Conservation (phyloP, 495 filamentous ascomycete species). For the Terfezia claveryi region DNA sequence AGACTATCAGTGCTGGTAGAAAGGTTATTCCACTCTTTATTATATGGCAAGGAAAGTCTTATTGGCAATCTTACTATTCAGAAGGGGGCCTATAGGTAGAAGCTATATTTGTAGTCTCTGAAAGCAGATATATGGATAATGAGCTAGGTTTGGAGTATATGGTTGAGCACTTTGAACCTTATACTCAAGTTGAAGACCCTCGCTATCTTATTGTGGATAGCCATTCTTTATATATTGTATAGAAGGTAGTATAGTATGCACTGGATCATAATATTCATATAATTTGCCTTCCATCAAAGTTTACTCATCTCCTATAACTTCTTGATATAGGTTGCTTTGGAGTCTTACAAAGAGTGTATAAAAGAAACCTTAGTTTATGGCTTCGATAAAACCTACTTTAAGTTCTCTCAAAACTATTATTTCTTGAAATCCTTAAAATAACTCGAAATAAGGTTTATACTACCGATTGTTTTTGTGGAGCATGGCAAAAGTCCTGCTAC, state of each 20-base stretch:
- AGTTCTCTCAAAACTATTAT: neutral
- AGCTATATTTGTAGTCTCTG: neutral
- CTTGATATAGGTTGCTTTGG: neutral
- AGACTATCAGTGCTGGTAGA: neutral
- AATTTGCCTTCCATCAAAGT: neutral
- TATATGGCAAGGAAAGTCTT: neutral
- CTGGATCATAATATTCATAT: neutral
- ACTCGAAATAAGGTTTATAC: neutral
- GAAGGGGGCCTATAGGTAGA: neutral
- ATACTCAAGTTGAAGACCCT: neutral
- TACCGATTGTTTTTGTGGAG: neutral
- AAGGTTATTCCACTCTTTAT: neutral
- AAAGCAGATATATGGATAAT: neutral
- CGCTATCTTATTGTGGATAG: neutral
- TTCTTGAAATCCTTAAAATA: neutral
- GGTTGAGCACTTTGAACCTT: neutral
- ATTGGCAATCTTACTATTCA: neutral
- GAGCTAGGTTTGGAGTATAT: neutral
- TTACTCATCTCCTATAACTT: neutral
- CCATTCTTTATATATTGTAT: neutral
- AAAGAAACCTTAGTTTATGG: neutral
- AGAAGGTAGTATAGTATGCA: neutral
- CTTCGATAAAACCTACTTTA: neutral
- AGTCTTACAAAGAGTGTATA: neutral
- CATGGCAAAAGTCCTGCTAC: neutral